Conservation (phyloP, 108 stramenopile genomes). For the Thalassiosira profunda region DNA sequence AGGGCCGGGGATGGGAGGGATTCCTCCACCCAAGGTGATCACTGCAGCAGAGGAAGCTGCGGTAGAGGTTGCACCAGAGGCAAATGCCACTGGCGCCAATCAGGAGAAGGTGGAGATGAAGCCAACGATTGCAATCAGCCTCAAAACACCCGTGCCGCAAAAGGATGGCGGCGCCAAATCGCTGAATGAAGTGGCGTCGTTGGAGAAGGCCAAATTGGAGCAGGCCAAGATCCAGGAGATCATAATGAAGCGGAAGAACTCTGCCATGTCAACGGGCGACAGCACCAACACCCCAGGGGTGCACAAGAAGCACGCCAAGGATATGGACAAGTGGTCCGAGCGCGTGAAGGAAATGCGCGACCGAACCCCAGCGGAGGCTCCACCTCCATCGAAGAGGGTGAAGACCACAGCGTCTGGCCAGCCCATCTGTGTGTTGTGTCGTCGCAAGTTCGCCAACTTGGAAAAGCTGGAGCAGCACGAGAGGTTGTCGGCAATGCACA, state of each 20-base stretch:
- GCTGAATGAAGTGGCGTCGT: constrained; percentile 11
- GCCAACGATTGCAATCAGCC: constrained; percentile 46
- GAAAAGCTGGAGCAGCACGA: constrained; percentile 81
- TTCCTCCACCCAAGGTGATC: not conserved
- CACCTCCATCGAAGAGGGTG: constrained; percentile 17
- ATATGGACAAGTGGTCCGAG: constrained; percentile 81
- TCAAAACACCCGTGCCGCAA: constrained; percentile 33
- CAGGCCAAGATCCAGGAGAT: too few species aligned
- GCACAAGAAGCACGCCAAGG: constrained; percentile 62
- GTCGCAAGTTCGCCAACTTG: constrained; percentile 72
- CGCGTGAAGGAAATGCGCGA: constrained; percentile 60
- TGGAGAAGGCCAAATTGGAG: constrained; percentile 36
- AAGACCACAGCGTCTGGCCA: constrained; percentile 62
- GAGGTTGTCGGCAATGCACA: constrained; percentile 72
- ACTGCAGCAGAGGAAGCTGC: not conserved
- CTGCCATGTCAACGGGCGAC: constrained; percentile 5
- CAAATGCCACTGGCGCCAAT: constrained; percentile 14
- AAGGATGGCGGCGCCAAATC: constrained; percentile 4
- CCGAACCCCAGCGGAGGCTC: not conserved
- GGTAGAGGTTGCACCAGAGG: not conserved
- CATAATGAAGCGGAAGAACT: constrained; percentile 10
- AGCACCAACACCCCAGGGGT: constrained; percentile 28
- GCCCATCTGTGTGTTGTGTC: constrained; percentile 80
- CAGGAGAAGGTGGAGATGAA: constrained; percentile 17
- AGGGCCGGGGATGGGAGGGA: not conserved